Base-by-base conservation (phyloP, 1,284 basidiomycete genomes). In the Wolfiporia cocos region DNA sequence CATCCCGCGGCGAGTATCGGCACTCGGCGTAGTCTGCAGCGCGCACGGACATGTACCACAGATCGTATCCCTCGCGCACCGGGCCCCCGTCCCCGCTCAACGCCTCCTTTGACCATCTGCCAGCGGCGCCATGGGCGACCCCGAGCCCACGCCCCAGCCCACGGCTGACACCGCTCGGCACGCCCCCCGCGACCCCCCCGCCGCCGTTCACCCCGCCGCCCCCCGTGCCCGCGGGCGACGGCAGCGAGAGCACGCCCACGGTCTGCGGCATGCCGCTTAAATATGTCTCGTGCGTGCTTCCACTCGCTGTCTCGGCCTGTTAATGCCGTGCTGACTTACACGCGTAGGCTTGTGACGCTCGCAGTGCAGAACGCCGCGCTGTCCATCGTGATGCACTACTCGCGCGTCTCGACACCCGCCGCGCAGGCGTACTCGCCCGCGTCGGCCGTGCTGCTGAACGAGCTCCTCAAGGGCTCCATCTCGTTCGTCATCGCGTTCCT, bases 341-440 rank as follows among this genome's bases (percentile, higher is more conserved):
- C 39, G 11, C n/a, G 28, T 53, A 94, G 91, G 6, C 78, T 98
- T 47, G 78, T 96, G 54, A 94, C 92, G 5, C 77, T 99, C 43
- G 93, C 95, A 2, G 80, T 97, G 5, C 94, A 99, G 70, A 99
- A 98, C 67, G 91, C 91, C 29, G 81, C 88, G n/a, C 70, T 97
- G 43, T 91, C 92, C 43, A 92, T 97, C 56, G 87, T 97, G 51
- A 93, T 97, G 89, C 91, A 95, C 69, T 92, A 94, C 65, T 95
- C 92, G 21, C 83, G 92, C 42, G 87, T 95, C 46, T 86, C 87
- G 2, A 87, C 78, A 0, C 79, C 89, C 2, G 68, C 83, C 0
- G 69, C 80, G 29, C 73, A 84, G 18, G 66, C 86, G 18, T 99
- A 98, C 65, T 95, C 91, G 3, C 91, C 94, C 3, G 91, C 93